Evolutionary conservation across 1,284 basidiomycete genomes (phyloP), one percentile per base, ranked within the genome.

Genomic region (Pyrrhoderma noxium): DNA sequence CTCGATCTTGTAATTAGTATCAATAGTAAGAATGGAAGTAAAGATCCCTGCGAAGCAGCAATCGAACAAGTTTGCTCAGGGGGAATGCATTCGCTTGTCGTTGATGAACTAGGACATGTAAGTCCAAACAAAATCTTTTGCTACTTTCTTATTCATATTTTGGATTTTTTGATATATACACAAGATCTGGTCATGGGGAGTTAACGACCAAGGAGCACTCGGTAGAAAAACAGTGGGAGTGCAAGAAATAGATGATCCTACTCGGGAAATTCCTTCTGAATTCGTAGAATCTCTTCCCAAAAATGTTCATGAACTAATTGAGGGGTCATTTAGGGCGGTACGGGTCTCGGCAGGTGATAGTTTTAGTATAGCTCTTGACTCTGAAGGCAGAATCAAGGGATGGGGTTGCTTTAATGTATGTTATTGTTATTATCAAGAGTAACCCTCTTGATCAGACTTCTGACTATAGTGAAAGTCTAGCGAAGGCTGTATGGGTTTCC

Each of bases 371-470:
- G 75, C 74, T 0, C 60, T 78, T 39, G 68, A 68, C 37, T 68
- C 70, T 45, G 63, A 71, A 41, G 77, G 79, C n/a, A 67, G 73
- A 45, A 56, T 80, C n/a, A 62, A 70, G 35, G 72, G 72, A 3
- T 82, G 79, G 79, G 79, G 79, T 13, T 71, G 70, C 50, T 81
- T 81, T 68, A 65, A 77, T 53, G 77, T 77, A 49, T 60, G 75
- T 68, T 48, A 13, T 25, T 25, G 19, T 25, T 53, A 14, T 9
- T 25, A 43, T 19, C 23, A 22, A 19, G 18, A 31, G 3, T 19
- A n/a, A 3, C 25, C 13, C 19, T 27, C 77, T 75, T 47, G 60
- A 73, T 2, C 68, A 78, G 47, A 47, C 5, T 5, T 5, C 27
- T 31, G 7, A 31, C 11, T 5, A 31, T 31, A 31, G 27, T n/a